Conservation (phyloP, 2,329 filamentous ascomycete species). For the Alternaria sp. region DNA sequence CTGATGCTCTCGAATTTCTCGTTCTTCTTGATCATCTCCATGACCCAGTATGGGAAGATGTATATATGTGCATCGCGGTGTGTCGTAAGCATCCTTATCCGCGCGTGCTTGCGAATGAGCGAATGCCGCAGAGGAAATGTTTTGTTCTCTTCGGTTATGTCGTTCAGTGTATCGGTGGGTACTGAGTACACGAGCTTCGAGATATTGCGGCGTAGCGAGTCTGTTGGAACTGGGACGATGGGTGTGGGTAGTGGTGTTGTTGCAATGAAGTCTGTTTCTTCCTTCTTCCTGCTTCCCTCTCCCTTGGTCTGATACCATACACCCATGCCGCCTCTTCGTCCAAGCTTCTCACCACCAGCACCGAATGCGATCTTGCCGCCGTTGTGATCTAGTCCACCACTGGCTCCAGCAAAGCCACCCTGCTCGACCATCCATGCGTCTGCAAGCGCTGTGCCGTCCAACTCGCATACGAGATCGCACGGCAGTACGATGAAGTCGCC, state of each 20-base stretch:
- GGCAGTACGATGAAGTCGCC: conserved; percentile 90
- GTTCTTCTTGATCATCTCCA: conserved; percentile 82
- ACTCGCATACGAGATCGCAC: conserved; percentile 91
- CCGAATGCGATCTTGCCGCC: conserved; percentile 57
- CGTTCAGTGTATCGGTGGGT: conserved; percentile 88
- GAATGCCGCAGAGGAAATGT: conserved; percentile 78
- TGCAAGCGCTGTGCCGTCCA: conserved; percentile 81
- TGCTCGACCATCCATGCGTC: conserved; percentile 93
- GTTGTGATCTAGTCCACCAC: conserved; percentile 59
- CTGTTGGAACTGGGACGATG: conserved; percentile 66
- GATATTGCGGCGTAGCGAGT: conserved; percentile 72
- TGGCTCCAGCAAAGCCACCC: conserved; percentile 70
- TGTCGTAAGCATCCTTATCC: conserved; percentile 80
- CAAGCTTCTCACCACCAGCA: conserved; percentile 64
- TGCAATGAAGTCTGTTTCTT: conserved; percentile 92
- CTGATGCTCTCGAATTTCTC: conserved; percentile 86
- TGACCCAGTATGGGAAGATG: conserved; percentile 89
- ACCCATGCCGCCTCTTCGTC: conserved; percentile 79
- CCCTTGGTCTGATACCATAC: conserved; percentile 92
- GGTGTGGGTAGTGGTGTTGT: conserved; percentile 72
- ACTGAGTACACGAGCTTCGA: conserved; percentile 86
- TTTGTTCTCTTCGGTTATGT: conserved; percentile 79
- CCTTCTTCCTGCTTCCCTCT: conserved; percentile 80
- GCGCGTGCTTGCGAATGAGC: conserved; percentile 77
- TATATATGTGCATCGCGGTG: conserved; percentile 95